A percentile compares a stretch with the other conserved stretches of the same genome.
phyloP scores from a whole-genome alignment of 495 filamentous ascomycete species.

The Penicillium subrubescens region DNA sequence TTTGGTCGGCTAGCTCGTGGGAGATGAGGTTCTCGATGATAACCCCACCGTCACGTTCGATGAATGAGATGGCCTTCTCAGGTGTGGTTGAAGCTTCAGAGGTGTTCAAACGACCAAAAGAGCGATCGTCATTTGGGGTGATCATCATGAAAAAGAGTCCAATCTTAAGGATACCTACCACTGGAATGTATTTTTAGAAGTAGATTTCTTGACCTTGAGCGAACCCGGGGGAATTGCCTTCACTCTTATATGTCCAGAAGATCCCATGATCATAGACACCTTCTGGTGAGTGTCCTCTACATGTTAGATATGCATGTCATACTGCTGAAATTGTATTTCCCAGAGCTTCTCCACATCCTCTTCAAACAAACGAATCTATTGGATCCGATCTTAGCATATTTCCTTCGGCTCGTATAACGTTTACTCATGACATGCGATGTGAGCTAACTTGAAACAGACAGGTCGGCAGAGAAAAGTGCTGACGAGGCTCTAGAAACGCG shows the following conservation, averaged over 20 bases:
- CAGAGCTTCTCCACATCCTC: neutral
- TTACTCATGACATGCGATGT: neutral
- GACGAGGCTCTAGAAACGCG: neutral
- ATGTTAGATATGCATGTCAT: neutral
- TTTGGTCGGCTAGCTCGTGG: constrained; percentile 21
- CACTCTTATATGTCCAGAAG: neutral
- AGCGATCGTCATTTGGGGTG: neutral
- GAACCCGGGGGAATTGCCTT: neutral
- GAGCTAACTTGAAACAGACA: constrained; percentile 12
- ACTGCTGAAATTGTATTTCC: neutral
- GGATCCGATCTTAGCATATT: neutral
- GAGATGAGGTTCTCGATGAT: constrained; percentile 30
- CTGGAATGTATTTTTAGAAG: neutral
- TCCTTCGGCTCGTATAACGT: neutral
- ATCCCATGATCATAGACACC: neutral
- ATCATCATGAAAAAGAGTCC: neutral
- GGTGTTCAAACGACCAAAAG: constrained; percentile 16
- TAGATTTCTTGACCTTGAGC: neutral
- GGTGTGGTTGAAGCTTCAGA: constrained; percentile 9
- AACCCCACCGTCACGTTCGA: constrained; percentile 24
- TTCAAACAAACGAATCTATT: neutral
- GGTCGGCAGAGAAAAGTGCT: constrained; percentile 11
- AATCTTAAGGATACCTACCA: neutral
- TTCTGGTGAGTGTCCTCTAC: neutral
- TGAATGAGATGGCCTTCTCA: constrained; percentile 6